Conservation (phyloP, 345 rosid species). For the Angophora floribunda region DNA sequence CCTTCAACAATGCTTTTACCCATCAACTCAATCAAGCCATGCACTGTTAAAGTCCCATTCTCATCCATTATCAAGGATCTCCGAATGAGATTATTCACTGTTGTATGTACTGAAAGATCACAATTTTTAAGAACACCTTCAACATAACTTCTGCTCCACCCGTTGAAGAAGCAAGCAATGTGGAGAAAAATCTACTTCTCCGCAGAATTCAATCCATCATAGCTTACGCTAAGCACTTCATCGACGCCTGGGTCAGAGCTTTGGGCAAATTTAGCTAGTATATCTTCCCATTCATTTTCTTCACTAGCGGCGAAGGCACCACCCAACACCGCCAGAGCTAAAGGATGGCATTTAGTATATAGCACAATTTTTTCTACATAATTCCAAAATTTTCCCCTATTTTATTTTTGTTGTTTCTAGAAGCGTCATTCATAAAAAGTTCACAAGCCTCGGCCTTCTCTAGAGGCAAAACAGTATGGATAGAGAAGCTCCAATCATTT, state of each 20-base stretch:
- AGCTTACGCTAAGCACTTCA: background rate
- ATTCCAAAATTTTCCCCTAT: background rate
- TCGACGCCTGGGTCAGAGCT: background rate
- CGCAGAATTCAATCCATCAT: background rate
- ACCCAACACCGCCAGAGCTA: background rate
- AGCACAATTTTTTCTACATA: background rate
- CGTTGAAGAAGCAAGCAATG: background rate
- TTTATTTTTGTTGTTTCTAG: rapidly evolving
- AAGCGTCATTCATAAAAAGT: rapidly evolving
- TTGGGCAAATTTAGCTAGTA: background rate
- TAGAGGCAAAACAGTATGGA: rapidly evolving
- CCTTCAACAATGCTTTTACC: background rate
- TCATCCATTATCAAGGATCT: background rate
- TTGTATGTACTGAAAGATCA: rapidly evolving
- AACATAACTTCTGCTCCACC: background rate
- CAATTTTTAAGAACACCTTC: background rate
- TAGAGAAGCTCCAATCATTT: rapidly evolving
- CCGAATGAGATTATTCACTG: rapidly evolving
- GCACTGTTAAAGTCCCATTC: background rate
- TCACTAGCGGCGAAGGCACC: rapidly evolving
- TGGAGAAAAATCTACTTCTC: background rate
- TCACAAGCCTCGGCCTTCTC: rapidly evolving
- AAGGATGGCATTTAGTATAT: background rate
- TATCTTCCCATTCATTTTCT: background rate
- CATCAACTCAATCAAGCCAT: background rate